Conservation (phyloP, 2,329 filamentous ascomycete species). For the Hortaea werneckii region DNA sequence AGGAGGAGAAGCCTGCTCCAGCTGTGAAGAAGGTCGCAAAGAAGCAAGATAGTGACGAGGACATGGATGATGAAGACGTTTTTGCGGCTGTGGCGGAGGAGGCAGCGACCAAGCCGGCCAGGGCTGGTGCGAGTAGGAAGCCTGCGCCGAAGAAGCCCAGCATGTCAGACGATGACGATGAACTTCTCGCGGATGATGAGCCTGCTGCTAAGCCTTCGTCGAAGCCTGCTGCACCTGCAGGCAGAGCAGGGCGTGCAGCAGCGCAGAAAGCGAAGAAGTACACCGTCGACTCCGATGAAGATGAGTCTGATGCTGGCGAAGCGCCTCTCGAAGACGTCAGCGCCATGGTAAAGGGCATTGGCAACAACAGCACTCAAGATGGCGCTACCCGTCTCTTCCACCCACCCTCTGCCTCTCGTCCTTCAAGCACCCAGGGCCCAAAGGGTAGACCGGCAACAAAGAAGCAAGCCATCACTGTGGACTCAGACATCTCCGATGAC, state of each 20-base stretch:
- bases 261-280: conserved; percentile 37
- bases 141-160: conserved; percentile 28
- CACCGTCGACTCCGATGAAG: conserved; percentile 24
- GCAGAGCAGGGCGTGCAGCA: conserved; percentile 33
- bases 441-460: conserved; percentile 32
- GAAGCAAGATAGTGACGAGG: conserved; percentile 43
- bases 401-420: conserved; percentile 52
- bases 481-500: conserved; percentile 21
- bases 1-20: conserved; percentile 13
- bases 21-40: conserved; percentile 6
- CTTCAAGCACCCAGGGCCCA: conserved; percentile 54
- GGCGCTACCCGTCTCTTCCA: conserved; percentile 53
- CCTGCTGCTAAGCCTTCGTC: conserved; percentile 29
- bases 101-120: conserved; percentile 12
- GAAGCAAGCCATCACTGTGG: conserved; percentile 18
- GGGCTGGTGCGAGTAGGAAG: background rate
- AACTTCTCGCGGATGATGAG: conserved; percentile 17
- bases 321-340: conserved; percentile 78
- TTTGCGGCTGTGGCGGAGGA: conserved; percentile 40
- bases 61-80: conserved; percentile 30
- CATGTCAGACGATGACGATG: conserved; percentile 33
- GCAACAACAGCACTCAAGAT: conserved; percentile 39
- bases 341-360: conserved; percentile 84
- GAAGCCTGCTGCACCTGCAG: conserved; percentile 22
- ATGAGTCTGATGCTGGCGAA: conserved; percentile 48